phyloP scores from a whole-genome alignment of 2,329 filamentous ascomycete genomes.

The Helminthosporium solani region DNA sequence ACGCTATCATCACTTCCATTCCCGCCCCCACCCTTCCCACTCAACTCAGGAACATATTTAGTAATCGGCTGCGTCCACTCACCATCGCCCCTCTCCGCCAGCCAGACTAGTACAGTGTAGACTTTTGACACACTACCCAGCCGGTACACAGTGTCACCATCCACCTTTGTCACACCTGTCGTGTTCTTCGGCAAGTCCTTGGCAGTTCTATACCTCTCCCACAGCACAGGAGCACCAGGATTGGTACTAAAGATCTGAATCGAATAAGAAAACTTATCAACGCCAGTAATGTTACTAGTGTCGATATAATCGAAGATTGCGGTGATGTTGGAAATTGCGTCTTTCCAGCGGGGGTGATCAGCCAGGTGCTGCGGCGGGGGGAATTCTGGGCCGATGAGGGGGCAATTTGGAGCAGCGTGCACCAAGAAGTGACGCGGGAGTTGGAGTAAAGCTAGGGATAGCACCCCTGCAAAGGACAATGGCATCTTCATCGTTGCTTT shows the following conservation, averaged over 20 bases:
- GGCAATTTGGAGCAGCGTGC: conserved; percentile 22
- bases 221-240: conserved; percentile 17
- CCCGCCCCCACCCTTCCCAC: conserved; percentile 2
- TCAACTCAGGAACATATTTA: conserved; percentile 18
- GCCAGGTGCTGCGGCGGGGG: conserved; percentile 22
- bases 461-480: background rate
- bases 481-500: background rate
- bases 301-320: conserved; percentile 23
- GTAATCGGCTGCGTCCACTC: conserved; percentile 39
- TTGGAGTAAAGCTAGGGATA: conserved; percentile 6
- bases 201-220: conserved; percentile 22
- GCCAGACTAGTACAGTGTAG: conserved; percentile 46
- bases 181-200: conserved; percentile 17
- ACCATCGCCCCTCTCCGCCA: conserved; percentile 45
- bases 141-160: conserved; percentile 46
- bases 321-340: conserved; percentile 22
- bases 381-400: conserved; percentile 24
- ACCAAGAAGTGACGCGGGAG: conserved; percentile 8
- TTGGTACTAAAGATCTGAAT: conserved; percentile 28
- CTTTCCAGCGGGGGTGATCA: conserved; percentile 21
- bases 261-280: conserved; percentile 22
- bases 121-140: conserved; percentile 52
- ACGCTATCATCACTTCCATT: conserved; percentile 23
- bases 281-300: conserved; percentile 15
- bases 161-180: conserved; percentile 17